Base-by-base conservation (phyloP, 768 basidiomycete species). In the Rhizopogon rudus region DNA sequence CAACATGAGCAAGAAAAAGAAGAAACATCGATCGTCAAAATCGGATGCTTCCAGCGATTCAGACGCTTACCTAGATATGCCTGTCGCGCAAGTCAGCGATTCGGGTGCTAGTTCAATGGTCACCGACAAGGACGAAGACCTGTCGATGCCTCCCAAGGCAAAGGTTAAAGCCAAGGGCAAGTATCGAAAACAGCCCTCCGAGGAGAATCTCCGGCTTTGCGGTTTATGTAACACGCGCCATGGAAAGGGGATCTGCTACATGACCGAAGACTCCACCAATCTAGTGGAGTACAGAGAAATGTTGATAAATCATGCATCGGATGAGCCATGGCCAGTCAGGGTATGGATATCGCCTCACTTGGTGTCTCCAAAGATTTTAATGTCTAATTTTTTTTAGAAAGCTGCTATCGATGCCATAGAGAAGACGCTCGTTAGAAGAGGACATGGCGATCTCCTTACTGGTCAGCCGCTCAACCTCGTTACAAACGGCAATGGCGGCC, bases 391-490 rank as follows among this genome's bases (percentile, higher is more conserved):
- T 25, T 4, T 57, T 48, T 63, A 89, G 88, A 74, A 69, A 60
- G 81, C 77, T 43, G 90, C 91, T 12, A 80, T 93, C 49, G 68
- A 71, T 28, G 81, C 82, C 6, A 91, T 93, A 57, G 91, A 93
- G 55, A 75, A 82, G 55, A 76, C 81, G 3, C 72, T 93, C 13
- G 63, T 75, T 55, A 59, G 70, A 51, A 80, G 86, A 14, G 85
- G 86, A 3, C 75, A 84, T 41, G 65, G 79, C 1, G 64, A 77
- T 48, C 68, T 89, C 20, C 77, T 90, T 53, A 72, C 70, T 39
- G 83, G 82, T 1, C 87, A 91, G 64, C 86, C 88, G 41, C 73
- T 87, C 5, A 75, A 79, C 58, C 78, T 82, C 10, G 68, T 87
- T 13, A 74, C 72, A 43, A 70, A 64, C 20, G 46, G 62, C 68